A percentile compares a stretch with the other conserved stretches of the same genome.
phyloP scores from a whole-genome alignment of 176 grass and related monocot species.

The Oryza punctata region DNA sequence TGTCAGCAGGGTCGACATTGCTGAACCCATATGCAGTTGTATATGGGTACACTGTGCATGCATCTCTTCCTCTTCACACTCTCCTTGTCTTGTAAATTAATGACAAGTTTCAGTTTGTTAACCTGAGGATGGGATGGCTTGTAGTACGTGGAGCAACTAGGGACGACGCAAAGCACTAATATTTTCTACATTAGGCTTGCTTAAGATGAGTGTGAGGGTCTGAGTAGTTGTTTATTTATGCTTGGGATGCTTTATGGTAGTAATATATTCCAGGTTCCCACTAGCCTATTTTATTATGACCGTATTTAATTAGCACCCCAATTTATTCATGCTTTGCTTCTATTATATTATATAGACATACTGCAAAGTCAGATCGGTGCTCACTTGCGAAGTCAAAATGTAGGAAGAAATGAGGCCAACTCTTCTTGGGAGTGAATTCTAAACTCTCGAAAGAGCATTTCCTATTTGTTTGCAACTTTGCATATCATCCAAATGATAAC shows the following conservation, averaged over 20 bases:
- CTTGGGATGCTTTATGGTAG: too few species aligned
- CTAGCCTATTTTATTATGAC: neutral
- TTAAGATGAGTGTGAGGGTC: neutral
- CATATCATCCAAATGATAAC: too few species aligned
- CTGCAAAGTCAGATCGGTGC: neutral
- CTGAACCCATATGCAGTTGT: neutral
- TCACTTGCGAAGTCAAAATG: neutral
- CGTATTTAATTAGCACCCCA: neutral
- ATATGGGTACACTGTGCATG: neutral
- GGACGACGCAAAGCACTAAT: slow-evolving; percentile 35
- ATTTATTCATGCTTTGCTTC: neutral
- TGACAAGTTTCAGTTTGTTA: neutral
- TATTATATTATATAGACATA: neutral
- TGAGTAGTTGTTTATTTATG: neutral
- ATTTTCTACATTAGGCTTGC: slow-evolving; percentile 23
- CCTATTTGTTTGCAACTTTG: too few species aligned
- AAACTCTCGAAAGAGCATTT: too few species aligned
- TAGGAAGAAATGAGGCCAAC: neutral
- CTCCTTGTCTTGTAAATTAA: neutral
- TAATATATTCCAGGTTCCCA: neutral
- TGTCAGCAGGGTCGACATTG: slow-evolving; percentile 3
- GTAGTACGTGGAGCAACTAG: neutral
- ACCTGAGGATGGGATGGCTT: neutral
- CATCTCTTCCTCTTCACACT: neutral
- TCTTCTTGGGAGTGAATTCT: too few species aligned